phyloP scores from a whole-genome alignment of 192 early-diverging fungal genomes.

The Gigaspora rosea region DNA sequence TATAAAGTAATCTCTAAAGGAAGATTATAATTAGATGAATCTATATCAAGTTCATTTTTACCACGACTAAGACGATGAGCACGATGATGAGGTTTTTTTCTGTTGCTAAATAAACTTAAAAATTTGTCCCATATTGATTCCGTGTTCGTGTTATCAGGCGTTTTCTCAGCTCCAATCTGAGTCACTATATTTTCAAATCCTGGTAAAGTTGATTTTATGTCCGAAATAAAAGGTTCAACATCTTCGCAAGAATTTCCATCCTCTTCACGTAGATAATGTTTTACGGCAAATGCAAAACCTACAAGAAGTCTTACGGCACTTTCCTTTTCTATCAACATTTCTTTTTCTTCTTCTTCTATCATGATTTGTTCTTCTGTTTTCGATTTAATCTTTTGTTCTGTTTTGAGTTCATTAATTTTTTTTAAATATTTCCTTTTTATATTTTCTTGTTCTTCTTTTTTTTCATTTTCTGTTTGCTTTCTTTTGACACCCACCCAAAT shows the following conservation, averaged over 20 bases:
- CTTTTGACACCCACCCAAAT: slow-evolving; percentile 66
- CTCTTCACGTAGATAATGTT: slow-evolving; percentile 84
- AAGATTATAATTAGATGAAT: slow-evolving; percentile 41
- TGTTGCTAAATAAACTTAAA: background rate
- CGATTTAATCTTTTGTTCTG: too few relatives aligned
- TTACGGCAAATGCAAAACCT: slow-evolving; percentile 77
- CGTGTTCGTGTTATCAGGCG: too few relatives aligned
- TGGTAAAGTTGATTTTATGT: slow-evolving; percentile 46
- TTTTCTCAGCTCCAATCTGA: background rate
- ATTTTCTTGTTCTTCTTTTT: background rate
- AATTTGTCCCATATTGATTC: too few relatives aligned
- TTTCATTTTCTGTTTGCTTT: background rate
- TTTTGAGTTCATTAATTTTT: too few relatives aligned
- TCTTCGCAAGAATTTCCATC: slow-evolving; percentile 68
- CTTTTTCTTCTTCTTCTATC: slow-evolving; percentile 40
- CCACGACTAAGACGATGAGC: too few relatives aligned
- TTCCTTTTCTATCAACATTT: slow-evolving; percentile 66
- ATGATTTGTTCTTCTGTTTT: too few relatives aligned
- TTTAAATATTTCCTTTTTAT: slow-evolving; percentile 29
- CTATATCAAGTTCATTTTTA: too few relatives aligned
- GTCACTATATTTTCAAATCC: background rate
- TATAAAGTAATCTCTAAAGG: slow-evolving; percentile 66
- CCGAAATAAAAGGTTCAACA: slow-evolving; percentile 61
- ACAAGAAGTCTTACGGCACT: slow-evolving; percentile 75
- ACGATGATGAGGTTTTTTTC: slow-evolving; percentile 33